Evolutionary conservation across 306 rosid species (phyloP).

Genomic region (Rosa persica): DNA sequence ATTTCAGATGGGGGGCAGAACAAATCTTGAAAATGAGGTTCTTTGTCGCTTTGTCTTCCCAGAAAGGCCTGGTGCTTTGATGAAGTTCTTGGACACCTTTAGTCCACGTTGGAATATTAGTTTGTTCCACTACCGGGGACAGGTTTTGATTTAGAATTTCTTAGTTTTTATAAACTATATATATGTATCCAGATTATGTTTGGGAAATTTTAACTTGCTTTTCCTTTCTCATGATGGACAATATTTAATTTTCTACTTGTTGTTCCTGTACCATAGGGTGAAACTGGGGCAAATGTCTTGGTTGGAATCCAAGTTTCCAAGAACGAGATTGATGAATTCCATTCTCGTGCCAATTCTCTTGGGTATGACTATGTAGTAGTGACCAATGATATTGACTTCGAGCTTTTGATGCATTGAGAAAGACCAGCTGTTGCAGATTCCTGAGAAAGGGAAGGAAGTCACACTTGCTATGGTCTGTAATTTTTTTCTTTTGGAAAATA

Average conservation of each 20-base stretch:
- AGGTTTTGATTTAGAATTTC: conserved; percentile 43
- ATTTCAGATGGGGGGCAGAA: conserved; percentile 83
- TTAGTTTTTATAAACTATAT: background rate
- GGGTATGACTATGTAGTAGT: conserved; percentile 74
- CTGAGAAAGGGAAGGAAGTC: background rate
- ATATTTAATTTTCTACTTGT: background rate
- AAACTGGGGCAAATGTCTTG: conserved; percentile 75
- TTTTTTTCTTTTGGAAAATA: background rate
- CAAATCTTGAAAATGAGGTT: conserved; percentile 62
- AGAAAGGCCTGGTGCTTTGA: conserved; percentile 88
- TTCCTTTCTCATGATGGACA: background rate
- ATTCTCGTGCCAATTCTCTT: conserved; percentile 43
- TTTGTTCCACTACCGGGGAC: conserved; percentile 79
- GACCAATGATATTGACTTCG: conserved; percentile 49
- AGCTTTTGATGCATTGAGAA: conserved; percentile 70
- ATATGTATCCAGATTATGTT: background rate
- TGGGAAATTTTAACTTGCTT: background rate
- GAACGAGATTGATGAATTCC: conserved; percentile 65
- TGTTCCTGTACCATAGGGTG: conserved; percentile 58
- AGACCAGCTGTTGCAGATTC: background rate
- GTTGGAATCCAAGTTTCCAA: conserved; percentile 76
- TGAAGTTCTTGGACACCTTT: conserved; percentile 81
- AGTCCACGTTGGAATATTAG: conserved; percentile 96
- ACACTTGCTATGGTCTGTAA: background rate
- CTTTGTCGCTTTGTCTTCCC: conserved; percentile 88